Percentiles rank a stretch among this genome's conserved stretches.
These are phyloP conservation scores for Fusarium sp. DNA, from an alignment of 2,329 filamentous ascomycete species.

Conservation along the genomic window DNA sequence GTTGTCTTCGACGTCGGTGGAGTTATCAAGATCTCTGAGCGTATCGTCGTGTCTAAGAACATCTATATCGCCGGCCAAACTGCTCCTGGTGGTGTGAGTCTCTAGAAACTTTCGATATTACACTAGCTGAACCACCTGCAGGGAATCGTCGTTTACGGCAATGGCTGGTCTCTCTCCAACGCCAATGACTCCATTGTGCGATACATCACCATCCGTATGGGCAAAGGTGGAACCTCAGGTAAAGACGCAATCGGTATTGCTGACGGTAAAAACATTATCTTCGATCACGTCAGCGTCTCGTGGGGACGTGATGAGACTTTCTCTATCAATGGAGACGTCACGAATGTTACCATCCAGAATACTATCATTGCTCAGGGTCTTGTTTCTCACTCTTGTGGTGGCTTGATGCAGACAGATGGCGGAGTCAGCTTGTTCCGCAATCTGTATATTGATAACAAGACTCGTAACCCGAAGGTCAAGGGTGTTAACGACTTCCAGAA, in stretches of 20 bases:
- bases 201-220: conserved; percentile 66
- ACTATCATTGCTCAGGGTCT: conserved; percentile 65
- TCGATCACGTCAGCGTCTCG: conserved; percentile 63
- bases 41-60: conserved; percentile 56
- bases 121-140: conserved; percentile 3
- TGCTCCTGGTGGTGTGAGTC: conserved; percentile 57
- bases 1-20: conserved; percentile 60
- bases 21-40: conserved; percentile 57
- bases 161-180: conserved; percentile 63
- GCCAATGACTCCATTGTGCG: conserved; percentile 64
- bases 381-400: conserved; percentile 63
- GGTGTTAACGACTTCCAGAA: conserved; percentile 65
- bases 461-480: conserved; percentile 67
- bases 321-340: conserved; percentile 58
- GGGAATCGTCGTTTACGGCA: conserved; percentile 64
- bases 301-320: conserved; percentile 69
- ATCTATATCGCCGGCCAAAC: conserved; percentile 61
- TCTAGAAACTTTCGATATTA: neutral
- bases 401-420: conserved; percentile 61
- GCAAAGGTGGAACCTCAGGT: conserved; percentile 59
- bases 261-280: conserved; percentile 63
- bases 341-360: conserved; percentile 63
- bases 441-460: conserved; percentile 67
- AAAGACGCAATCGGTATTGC: conserved; percentile 66
- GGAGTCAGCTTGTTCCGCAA: conserved; percentile 64